Conservation (phyloP, 768 basidiomycete genomes). For the Leccinellum luteum region DNA sequence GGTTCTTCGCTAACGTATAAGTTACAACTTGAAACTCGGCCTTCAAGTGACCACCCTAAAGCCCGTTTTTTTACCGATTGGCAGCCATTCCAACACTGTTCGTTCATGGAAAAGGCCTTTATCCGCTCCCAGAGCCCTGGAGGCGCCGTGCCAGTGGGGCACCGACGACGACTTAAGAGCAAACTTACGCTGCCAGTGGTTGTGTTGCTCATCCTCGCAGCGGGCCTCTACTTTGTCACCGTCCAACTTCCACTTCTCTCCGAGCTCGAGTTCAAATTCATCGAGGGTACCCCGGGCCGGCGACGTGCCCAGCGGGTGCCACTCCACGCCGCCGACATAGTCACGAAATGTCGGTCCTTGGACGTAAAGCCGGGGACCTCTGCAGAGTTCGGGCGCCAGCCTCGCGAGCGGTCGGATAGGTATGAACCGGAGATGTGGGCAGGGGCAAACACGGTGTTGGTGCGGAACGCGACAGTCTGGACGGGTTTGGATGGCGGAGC, state of each 20-base stretch:
- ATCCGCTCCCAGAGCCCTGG: not conserved
- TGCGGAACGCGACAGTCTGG: constrained; percentile 78
- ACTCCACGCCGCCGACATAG: constrained; percentile 26
- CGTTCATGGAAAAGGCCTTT: constrained; percentile 13
- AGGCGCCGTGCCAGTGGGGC: not conserved
- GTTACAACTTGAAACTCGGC: too few species aligned
- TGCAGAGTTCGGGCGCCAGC: constrained; percentile 44
- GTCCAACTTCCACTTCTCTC: constrained; percentile 8
- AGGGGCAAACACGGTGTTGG: constrained; percentile 45
- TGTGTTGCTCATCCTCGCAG: constrained; percentile 10
- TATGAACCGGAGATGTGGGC: constrained; percentile 42
- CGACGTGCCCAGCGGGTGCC: constrained; percentile 12
- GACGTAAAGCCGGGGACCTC: constrained; percentile 42
- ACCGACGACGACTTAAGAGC: not conserved
- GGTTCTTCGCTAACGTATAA: too few species aligned
- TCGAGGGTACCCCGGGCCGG: not conserved
- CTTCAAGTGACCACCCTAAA: too few species aligned
- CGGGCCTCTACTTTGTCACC: constrained; percentile 13
- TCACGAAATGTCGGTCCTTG: constrained; percentile 48
- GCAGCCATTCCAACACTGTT: not conserved
- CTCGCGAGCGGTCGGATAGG: constrained; percentile 54
- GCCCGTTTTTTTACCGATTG: too few species aligned
- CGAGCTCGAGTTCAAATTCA: not conserved
- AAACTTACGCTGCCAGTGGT: constrained; percentile 5
- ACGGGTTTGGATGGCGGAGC: constrained; percentile 60